Evolutionary conservation across 352 stramenopile genomes (phyloP).

Genomic region (Pythium phragmiticola): DNA sequence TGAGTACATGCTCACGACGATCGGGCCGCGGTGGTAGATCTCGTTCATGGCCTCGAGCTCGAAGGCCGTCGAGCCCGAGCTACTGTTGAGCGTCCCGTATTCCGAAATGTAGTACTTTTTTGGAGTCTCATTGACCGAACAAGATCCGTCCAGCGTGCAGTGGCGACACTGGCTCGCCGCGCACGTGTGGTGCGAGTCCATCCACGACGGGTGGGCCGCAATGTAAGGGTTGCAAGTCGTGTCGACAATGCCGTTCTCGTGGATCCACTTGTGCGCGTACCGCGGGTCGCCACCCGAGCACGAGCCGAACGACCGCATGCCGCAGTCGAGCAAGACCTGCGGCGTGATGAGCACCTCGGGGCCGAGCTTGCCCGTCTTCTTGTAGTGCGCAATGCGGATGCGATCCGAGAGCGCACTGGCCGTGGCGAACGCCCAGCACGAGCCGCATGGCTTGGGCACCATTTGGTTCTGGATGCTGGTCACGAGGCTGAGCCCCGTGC

Average conservation of each 20-base stretch:
- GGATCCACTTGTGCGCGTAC: conserved; percentile 84
- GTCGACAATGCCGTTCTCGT: conserved; percentile 81
- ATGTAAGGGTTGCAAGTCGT: conserved; percentile 84
- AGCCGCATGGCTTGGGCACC: conserved; percentile 69
- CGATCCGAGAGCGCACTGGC: conserved; percentile 72
- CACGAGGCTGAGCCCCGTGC: conserved; percentile 70
- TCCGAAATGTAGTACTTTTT: conserved; percentile 72
- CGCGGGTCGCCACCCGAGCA: conserved; percentile 75
- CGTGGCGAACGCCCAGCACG: conserved; percentile 78
- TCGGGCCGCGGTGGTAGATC: conserved; percentile 94
- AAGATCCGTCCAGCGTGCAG: conserved; percentile 60
- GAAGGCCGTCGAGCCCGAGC: conserved; percentile 49
- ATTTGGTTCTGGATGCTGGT: conserved; percentile 82
- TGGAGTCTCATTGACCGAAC: conserved; percentile 51
- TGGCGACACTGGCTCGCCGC: conserved; percentile 64
- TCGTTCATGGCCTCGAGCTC: conserved; percentile 91
- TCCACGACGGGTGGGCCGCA: conserved; percentile 73
- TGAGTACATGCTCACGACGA: conserved; percentile 92
- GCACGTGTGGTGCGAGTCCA: conserved; percentile 49
- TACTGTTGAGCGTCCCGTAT: conserved; percentile 78
- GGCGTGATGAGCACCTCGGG: conserved; percentile 65
- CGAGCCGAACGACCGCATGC: conserved; percentile 80
- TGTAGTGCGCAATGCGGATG: conserved; percentile 68
- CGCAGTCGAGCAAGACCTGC: conserved; percentile 71
- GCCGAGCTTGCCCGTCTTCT: conserved; percentile 53